Evolutionary conservation across 768 basidiomycete species (phyloP), one percentile per base, ranked within the genome.

Genomic region (Boletus tomentosulus): DNA sequence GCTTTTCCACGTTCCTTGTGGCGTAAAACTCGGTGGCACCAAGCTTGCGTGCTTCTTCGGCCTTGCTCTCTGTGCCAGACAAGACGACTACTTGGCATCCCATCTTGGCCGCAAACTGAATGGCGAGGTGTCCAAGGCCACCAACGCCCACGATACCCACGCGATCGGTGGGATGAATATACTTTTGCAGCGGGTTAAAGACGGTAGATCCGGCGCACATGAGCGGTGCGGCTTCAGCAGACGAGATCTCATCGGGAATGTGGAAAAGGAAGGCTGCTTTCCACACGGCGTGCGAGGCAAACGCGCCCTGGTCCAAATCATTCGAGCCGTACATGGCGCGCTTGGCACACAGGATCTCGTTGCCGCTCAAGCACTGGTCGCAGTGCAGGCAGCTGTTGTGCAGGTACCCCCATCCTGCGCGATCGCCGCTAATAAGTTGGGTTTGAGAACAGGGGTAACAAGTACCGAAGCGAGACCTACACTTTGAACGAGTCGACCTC

Each of bases 71-170:
- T 0, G 71, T 67, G 25, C 64, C 46, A 6, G 71, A 73, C 30
- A 74, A 68, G 6, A 69, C 73, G 46, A 70, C 65, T 4, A 74
- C 73, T 7, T 68, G 67, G 19, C 70, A 71, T 13, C 73, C 73
- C 68, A 74, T 74, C 58, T 72, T 75, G 33, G 67, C 55, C 4
- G 73, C 71, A 53, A 74, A 74, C 41, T 73, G 70, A 33, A 74
- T 66, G 6, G 69, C 71, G 31, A 74, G 69, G 41, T 74, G 73
- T 8, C 73, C 71, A 15, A 74, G 66, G 6, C 73, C 73, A 2
- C 74, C 73, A 24, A 75, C 9, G 0, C 71, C 73, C 4, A 73
- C 57, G 2, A 73, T 50, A 0, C 69, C 70, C 3, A 75, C 68
- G 8, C 72, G 65, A 41, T 73, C 69, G 8, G 70, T 65, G 11